Percentiles rank a stretch among this genome's conserved stretches.
Conservation (phyloP, 345 rosid species). For the Zanthoxylum bungeanum region DNA sequence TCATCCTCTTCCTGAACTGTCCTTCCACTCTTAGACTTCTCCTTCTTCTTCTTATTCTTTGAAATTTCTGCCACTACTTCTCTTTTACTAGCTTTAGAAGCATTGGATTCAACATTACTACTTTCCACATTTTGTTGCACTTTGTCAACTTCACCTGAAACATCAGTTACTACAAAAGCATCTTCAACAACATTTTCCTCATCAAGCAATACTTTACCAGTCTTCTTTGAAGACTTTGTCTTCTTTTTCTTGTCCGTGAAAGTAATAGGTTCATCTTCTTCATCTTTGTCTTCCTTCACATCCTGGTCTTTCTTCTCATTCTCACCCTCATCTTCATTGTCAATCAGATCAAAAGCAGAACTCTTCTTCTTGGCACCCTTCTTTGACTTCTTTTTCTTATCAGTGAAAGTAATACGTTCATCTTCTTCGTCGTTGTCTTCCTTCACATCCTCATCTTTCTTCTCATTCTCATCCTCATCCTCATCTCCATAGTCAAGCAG, state of each 20-base stretch:
- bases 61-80: conserved; percentile 55
- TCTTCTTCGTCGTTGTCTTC: conserved; percentile 29
- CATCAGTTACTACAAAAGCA: conserved; percentile 26
- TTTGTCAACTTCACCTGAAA: conserved; percentile 18
- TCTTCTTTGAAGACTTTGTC: conserved; percentile 63
- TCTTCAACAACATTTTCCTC: conserved; percentile 45
- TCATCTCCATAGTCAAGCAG: conserved; percentile 19
- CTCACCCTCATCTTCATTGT: conserved; percentile 24
- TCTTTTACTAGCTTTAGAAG: conserved; percentile 30
- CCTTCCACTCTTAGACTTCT: conserved; percentile 68
- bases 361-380: background rate
- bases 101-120: conserved; percentile 22
- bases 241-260: conserved; percentile 82
- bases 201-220: conserved; percentile 47
- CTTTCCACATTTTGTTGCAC: conserved; percentile 10
- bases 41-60: conserved; percentile 77
- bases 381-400: conserved; percentile 80
- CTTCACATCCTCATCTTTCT: conserved; percentile 20
- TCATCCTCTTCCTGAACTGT: conserved; percentile 94
- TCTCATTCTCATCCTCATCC: conserved; percentile 8
- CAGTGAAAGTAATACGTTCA: conserved; percentile 44
- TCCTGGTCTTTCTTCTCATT: conserved; percentile 27
- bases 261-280: conserved; percentile 33
- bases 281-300: conserved; percentile 32
- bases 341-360: conserved; percentile 1